These are phyloP conservation scores for Sicyos baderoa DNA, from an alignment of 306 rosid genomes.

Conservation along the genomic window DNA sequence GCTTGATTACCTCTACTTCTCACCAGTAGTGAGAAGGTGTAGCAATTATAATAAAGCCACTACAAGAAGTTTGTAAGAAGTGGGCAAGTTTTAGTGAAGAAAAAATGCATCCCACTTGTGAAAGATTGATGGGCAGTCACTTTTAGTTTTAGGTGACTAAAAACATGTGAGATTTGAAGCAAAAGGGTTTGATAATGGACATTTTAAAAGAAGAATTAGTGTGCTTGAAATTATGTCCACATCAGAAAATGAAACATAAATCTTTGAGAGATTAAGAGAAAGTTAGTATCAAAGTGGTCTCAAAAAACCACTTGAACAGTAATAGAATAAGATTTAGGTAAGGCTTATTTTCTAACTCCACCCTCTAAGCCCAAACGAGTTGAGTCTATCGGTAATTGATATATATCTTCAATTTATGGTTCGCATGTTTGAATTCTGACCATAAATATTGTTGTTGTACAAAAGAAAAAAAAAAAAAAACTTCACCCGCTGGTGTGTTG, in stretches of 20 bases:
- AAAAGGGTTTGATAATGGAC: background rate
- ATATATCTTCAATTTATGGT: no score
- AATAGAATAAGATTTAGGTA: background rate
- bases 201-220: background rate
- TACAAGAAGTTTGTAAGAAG: conserved; percentile 1
- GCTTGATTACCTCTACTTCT: conserved; percentile 9
- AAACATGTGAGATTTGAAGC: background rate
- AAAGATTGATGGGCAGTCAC: background rate
- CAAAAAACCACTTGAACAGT: conserved; percentile 12
- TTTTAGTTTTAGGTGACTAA: conserved; percentile 3
- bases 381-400: no score
- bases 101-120: conserved; percentile 11
- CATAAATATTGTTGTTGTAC: no score
- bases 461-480: no score
- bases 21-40: background rate
- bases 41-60: background rate
- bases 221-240: background rate
- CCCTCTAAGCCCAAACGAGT: background rate
- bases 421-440: no score
- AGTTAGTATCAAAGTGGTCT: conserved; percentile 9
- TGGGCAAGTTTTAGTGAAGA: conserved; percentile 2
- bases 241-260: background rate
- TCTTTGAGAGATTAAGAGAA: background rate
- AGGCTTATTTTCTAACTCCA: background rate
- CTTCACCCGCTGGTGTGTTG: background rate